These are phyloP conservation scores for Aristolochia fimbriata DNA, from an alignment of 164 flowering plant species.

Conservation along the genomic window DNA sequence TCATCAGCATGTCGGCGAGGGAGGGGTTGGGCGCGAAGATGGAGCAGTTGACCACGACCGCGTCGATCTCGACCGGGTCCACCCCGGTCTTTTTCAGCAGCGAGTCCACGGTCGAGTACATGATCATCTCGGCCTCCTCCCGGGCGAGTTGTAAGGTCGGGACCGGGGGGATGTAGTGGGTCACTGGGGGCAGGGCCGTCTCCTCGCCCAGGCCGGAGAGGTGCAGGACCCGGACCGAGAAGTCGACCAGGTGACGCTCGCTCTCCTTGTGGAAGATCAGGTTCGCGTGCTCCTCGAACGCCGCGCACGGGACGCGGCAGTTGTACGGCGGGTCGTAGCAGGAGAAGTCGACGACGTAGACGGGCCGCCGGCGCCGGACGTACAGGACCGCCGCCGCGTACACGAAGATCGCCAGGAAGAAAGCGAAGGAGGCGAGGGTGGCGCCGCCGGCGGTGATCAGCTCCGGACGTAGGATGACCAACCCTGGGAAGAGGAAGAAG, in stretches of 20 bases:
- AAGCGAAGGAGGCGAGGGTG: not conserved
- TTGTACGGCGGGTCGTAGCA: constrained; percentile 1
- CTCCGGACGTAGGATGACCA: not conserved
- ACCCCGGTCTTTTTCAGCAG: constrained; percentile 3
- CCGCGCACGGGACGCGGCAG: constrained; percentile 1
- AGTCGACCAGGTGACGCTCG: not conserved
- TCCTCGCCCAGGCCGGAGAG: constrained; percentile 5
- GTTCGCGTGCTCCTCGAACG: constrained; percentile 1
- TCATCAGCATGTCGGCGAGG: constrained; percentile 10
- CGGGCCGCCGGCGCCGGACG: not conserved
- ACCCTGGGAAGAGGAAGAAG: not conserved
- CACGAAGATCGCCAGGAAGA: not conserved
- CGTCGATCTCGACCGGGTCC: constrained; percentile 1
- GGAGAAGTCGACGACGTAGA: constrained; percentile 2
- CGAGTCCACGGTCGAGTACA: constrained; percentile 6
- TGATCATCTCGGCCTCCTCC: constrained; percentile 6
- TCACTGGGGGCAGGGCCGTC: constrained; percentile 2
- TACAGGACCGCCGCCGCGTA: not conserved
- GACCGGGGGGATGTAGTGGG: not conserved
- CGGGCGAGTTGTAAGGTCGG: not conserved
- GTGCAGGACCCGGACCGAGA: not conserved
- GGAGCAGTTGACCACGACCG: constrained; percentile 3
- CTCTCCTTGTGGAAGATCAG: not conserved
- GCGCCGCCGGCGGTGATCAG: too few species aligned
- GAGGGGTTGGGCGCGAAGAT: constrained; percentile 5